Evolutionary conservation across 352 stramenopile genomes (phyloP).

Genomic region (Pythium aristosporum): DNA sequence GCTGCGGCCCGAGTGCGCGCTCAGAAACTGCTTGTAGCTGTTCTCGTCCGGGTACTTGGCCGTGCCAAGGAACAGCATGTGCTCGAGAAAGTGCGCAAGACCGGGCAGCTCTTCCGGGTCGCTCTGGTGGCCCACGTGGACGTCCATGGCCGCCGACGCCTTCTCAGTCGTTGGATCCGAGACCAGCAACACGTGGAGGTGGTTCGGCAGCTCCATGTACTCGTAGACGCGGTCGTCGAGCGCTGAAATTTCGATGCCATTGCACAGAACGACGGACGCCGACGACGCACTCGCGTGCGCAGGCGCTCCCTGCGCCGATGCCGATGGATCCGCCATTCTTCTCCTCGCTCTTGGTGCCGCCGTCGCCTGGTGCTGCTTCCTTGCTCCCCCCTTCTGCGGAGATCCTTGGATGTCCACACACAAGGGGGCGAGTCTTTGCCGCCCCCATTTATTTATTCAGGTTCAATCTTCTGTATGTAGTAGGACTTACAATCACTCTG

Average conservation of each 20-base stretch:
- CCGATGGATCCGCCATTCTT: no score
- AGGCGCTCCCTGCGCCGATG: no score
- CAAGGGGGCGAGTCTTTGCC: not conserved
- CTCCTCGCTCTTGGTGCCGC: no score
- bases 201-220: slow-evolving; percentile 48
- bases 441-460: not conserved
- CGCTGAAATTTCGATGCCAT: slow-evolving; percentile 61
- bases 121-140: slow-evolving; percentile 93
- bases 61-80: slow-evolving; percentile 98
- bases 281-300: slow-evolving; percentile 1
- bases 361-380: no score
- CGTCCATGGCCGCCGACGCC: slow-evolving; percentile 92
- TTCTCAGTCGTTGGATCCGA: slow-evolving; percentile 92
- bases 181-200: slow-evolving; percentile 79
- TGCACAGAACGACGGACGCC: slow-evolving; percentile 33
- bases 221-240: slow-evolving; percentile 69
- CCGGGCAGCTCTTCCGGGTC: slow-evolving; percentile 87
- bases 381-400: no score
- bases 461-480: not conserved
- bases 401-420: no score
- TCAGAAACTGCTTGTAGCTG: slow-evolving; percentile 93
- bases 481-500: not conserved
- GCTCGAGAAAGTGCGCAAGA: slow-evolving; percentile 93
- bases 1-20: slow-evolving; percentile 89
- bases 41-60: slow-evolving; percentile 96